Conservation (phyloP, 2,329 filamentous ascomycete species). For the Calonectria henricotiae region DNA sequence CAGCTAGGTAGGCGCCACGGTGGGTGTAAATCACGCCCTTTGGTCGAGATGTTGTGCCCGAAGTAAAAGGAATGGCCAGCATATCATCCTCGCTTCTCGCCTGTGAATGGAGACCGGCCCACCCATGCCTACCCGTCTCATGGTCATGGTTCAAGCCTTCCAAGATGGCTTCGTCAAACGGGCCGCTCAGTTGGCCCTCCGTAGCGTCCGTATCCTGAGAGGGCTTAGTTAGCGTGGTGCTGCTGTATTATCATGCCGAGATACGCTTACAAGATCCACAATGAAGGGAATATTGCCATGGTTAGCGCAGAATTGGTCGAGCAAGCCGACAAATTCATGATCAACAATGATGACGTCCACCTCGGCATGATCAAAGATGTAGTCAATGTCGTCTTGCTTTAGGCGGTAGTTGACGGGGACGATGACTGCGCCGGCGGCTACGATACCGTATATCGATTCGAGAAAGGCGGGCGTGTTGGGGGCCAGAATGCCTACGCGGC, state of each 20-base stretch:
- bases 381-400: slow-evolving; percentile 88
- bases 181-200: slow-evolving; percentile 81
- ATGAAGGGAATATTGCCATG: slow-evolving; percentile 80
- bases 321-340: slow-evolving; percentile 80
- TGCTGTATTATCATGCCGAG: background rate
- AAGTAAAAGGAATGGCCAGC: slow-evolving; percentile 93
- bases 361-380: slow-evolving; percentile 91
- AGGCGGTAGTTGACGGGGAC: slow-evolving; percentile 78
- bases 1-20: slow-evolving; percentile 87
- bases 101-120: slow-evolving; percentile 82
- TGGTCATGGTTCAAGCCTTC: slow-evolving; percentile 85
- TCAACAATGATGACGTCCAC: slow-evolving; percentile 92
- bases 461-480: slow-evolving; percentile 97
- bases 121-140: slow-evolving; percentile 78
- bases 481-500: slow-evolving; percentile 86
- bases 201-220: slow-evolving; percentile 83
- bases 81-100: slow-evolving; percentile 83
- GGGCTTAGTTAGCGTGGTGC: slow-evolving; percentile 31
- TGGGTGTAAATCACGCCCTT: slow-evolving; percentile 97
- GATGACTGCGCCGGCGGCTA: slow-evolving; percentile 84
- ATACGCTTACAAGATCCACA: slow-evolving; percentile 72
- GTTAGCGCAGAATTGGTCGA: slow-evolving; percentile 76
- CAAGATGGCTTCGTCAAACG: slow-evolving; percentile 86
- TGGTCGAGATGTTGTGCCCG: slow-evolving; percentile 90
- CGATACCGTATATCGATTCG: slow-evolving; percentile 90